A percentile compares a stretch with the other conserved stretches of the same genome.
Evolutionary conservation across 257 asterid species (phyloP).

Genomic region (Nicotiana attenuata): DNA sequence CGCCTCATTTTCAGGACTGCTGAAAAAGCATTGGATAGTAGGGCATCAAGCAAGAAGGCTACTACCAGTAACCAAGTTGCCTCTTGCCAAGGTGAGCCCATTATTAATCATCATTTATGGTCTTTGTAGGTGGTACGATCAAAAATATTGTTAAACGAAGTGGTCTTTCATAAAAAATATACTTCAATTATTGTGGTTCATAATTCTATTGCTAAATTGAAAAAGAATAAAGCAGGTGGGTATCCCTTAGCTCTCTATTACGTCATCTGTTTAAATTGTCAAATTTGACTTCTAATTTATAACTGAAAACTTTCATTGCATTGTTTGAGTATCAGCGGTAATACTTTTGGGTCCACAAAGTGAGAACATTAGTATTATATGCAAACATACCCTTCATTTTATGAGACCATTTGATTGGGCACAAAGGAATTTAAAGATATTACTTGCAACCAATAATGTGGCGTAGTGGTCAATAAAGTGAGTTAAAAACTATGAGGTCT

Average conservation of each 20-base stretch:
- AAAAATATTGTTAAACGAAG: not conserved
- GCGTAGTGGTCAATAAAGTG: too few relatives aligned
- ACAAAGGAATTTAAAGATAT: not conserved
- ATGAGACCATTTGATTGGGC: not conserved
- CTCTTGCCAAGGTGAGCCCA: conserved; percentile 50
- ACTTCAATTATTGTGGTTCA: not conserved
- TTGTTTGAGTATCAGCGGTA: not conserved
- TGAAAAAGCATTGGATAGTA: conserved; percentile 58
- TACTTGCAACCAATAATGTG: not conserved
- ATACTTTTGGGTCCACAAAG: not conserved
- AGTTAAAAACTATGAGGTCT: too few relatives aligned
- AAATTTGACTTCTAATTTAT: not conserved
- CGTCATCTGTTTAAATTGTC: not conserved
- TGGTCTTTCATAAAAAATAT: not conserved
- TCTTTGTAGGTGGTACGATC: not conserved
- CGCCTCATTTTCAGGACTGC: conserved; percentile 44
- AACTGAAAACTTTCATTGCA: not conserved
- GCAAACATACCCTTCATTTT: not conserved
- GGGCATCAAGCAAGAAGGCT: conserved; percentile 65
- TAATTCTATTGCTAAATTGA: not conserved
- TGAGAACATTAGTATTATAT: not conserved
- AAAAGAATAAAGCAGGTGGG: not conserved
- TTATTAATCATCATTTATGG: not conserved
- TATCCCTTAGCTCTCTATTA: not conserved
- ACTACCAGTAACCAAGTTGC: conserved; percentile 37